These are phyloP conservation scores for Coprinellus micaceus DNA, from an alignment of 768 basidiomycete genomes.

Conservation along the genomic window DNA sequence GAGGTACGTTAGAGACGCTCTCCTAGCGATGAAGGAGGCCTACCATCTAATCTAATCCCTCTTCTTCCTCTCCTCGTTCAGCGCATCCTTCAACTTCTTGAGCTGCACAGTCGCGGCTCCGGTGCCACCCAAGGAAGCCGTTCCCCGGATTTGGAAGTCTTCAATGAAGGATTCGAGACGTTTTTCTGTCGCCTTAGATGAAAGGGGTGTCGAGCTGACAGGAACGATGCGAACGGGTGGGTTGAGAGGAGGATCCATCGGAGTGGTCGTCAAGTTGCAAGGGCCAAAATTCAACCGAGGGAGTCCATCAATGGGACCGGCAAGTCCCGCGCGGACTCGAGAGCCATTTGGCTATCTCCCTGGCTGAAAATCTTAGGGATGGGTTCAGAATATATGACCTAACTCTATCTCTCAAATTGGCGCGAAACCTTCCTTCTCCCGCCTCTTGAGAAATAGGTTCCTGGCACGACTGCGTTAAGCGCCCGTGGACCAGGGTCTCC, in stretches of 20 bases:
- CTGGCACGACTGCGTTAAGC: too few relatives aligned
- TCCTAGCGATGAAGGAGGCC: background rate
- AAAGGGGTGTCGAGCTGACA: slow-evolving; percentile 31
- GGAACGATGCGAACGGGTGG: slow-evolving; percentile 47
- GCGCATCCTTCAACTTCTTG: slow-evolving; percentile 50
- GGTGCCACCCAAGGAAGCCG: slow-evolving; percentile 47
- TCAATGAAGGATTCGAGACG: slow-evolving; percentile 43
- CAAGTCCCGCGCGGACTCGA: slow-evolving; percentile 1
- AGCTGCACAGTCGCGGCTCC: slow-evolving; percentile 57
- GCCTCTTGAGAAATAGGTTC: too few relatives aligned
- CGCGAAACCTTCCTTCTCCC: too few relatives aligned
- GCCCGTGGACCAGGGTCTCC: too few relatives aligned
- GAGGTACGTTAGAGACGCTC: too few relatives aligned
- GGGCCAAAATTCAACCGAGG: too few relatives aligned
- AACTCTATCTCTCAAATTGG: too few relatives aligned
- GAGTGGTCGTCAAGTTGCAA: slow-evolving; percentile 9
- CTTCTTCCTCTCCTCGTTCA: slow-evolving; percentile 45
- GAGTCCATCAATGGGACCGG: background rate
- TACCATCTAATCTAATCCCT: slow-evolving; percentile 17
- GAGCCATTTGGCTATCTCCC: too few relatives aligned
- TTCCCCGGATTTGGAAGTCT: slow-evolving; percentile 45
- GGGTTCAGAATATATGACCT: too few relatives aligned
- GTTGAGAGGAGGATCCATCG: slow-evolving; percentile 46
- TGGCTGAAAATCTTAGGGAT: too few relatives aligned
- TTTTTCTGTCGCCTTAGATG: slow-evolving; percentile 38